A percentile compares a stretch with the other conserved stretches of the same genome.
Conservation (phyloP, 805 yeast genomes). For the Brettanomyces sp. region DNA sequence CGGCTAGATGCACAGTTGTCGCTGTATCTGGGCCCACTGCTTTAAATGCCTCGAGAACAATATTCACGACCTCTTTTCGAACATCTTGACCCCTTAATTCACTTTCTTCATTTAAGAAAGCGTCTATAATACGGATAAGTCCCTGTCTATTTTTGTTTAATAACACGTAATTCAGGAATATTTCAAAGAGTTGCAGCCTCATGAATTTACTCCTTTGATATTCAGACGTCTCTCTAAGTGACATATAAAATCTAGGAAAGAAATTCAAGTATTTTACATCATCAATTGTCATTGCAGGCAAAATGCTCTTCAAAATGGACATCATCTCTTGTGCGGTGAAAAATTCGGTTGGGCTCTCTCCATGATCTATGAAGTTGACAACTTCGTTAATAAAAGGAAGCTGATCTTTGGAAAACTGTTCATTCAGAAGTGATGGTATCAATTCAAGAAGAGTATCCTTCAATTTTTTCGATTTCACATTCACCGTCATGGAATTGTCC, state of each 20-base stretch:
- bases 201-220: slow-evolving; percentile 12
- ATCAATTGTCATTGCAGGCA: slow-evolving; percentile 20
- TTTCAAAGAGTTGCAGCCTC: slow-evolving; percentile 24
- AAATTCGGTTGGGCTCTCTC: slow-evolving; percentile 15
- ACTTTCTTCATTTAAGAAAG: slow-evolving; percentile 20
- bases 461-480: slow-evolving; percentile 17
- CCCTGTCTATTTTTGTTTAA: slow-evolving; percentile 20
- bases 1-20: slow-evolving; percentile 15
- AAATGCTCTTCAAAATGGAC: slow-evolving; percentile 12
- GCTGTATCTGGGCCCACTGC: slow-evolving; percentile 19
- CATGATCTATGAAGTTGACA: slow-evolving; percentile 22
- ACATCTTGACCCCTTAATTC: slow-evolving; percentile 7
- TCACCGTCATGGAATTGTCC: slow-evolving; percentile 18
- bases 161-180: slow-evolving; percentile 24
- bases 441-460: slow-evolving; percentile 13
- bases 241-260: slow-evolving; percentile 25
- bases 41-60: slow-evolving; percentile 24
- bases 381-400: slow-evolving; percentile 21
- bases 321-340: slow-evolving; percentile 17
- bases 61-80: slow-evolving; percentile 15
- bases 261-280: slow-evolving; percentile 22
- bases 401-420: slow-evolving; percentile 16
- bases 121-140: slow-evolving; percentile 17
- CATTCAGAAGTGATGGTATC: slow-evolving; percentile 11
- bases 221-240: slow-evolving; percentile 18